Percentiles rank a stretch among this genome's conserved stretches.
Evolutionary conservation across 208 protist species (phyloP).

Genomic region (Leishmania mexicana): DNA sequence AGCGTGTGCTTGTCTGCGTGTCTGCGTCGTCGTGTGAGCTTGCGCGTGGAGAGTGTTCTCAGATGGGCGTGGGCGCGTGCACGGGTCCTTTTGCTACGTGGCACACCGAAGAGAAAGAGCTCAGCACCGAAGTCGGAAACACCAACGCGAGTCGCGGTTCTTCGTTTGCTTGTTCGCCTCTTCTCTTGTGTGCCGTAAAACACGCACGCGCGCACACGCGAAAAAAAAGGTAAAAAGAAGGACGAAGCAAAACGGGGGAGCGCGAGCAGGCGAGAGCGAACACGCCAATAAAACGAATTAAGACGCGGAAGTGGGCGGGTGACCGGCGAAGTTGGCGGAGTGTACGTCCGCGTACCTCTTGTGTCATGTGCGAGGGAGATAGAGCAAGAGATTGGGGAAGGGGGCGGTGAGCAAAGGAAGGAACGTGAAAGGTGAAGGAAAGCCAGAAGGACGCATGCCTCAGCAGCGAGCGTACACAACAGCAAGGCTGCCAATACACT

Average conservation of each 20-base stretch:
- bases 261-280: neutral
- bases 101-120: neutral
- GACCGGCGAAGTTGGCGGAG: neutral
- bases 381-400: neutral
- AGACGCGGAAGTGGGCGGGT: neutral
- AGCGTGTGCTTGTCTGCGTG: neutral
- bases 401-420: neutral
- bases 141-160: neutral
- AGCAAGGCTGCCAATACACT: neutral
- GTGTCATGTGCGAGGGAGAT: neutral
- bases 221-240: neutral
- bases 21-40: neutral
- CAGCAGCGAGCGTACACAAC: neutral
- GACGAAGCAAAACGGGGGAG: neutral
- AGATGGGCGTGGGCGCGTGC: neutral
- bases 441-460: neutral
- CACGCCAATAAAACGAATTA: neutral
- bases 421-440: neutral
- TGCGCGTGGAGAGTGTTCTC: neutral
- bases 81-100: neutral
- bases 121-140: neutral
- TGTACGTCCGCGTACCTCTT: neutral
- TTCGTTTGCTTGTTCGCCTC: neutral
- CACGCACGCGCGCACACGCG: too few species aligned
- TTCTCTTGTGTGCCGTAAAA: neutral